These are phyloP conservation scores for Nyctanthes arbortristis DNA, from an alignment of 257 asterid genomes.

Conservation along the genomic window DNA sequence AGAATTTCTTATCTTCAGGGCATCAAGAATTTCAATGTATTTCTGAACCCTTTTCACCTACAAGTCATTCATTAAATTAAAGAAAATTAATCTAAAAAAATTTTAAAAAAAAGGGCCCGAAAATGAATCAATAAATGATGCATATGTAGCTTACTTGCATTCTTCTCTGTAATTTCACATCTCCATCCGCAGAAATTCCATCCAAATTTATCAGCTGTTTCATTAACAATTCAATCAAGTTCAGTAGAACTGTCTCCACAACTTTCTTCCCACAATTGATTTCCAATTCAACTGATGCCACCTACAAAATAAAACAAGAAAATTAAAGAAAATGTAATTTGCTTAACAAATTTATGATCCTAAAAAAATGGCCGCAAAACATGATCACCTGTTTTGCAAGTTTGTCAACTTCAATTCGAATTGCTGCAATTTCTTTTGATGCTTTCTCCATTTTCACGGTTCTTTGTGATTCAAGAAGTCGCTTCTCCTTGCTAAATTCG, in stretches of 20 bases:
- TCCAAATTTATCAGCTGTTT: conserved; percentile 81
- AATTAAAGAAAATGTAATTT: not conserved
- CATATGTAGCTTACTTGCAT: conserved; percentile 65
- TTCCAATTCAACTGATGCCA: conserved; percentile 65
- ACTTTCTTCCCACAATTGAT: conserved; percentile 78
- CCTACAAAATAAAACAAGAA: conserved; percentile 40
- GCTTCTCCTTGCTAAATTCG: conserved; percentile 57
- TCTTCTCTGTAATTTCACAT: conserved; percentile 78
- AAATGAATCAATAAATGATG: not conserved
- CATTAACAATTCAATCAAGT: conserved; percentile 76
- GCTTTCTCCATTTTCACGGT: conserved; percentile 62
- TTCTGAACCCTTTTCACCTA: conserved; percentile 96
- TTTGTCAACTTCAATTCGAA: conserved; percentile 68
- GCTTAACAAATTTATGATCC: not conserved
- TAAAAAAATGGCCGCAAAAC: no score
- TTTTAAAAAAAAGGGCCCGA: not conserved
- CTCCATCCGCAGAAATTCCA: conserved; percentile 89
- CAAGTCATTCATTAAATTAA: no score
- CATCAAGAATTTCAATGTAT: conserved; percentile 77
- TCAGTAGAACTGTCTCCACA: conserved; percentile 56
- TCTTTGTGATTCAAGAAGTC: conserved; percentile 47
- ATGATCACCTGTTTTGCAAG: conserved; percentile 67
- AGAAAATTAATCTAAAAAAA: no score
- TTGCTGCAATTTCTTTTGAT: conserved; percentile 58
- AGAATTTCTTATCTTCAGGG: conserved; percentile 61